A percentile compares a stretch with the other conserved stretches of the same genome.
Evolutionary conservation across 305 asterid genomes (phyloP).

Genomic region (Fraxinus dipetala): DNA sequence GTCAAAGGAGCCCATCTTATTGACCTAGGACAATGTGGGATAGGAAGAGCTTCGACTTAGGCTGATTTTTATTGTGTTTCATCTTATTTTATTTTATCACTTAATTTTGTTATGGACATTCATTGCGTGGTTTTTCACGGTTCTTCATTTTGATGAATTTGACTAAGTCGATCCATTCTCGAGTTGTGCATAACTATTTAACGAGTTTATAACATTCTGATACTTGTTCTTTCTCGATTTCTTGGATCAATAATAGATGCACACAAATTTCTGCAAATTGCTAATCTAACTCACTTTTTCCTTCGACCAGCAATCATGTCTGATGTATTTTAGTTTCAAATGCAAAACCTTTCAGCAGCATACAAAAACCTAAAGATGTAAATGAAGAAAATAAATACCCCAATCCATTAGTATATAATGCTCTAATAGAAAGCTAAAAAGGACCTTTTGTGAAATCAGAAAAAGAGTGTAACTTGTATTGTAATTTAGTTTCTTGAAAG

Average conservation of each 20-base stretch:
- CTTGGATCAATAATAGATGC: background rate
- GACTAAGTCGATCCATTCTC: background rate
- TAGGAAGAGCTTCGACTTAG: background rate
- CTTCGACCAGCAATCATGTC: background rate
- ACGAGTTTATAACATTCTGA: background rate
- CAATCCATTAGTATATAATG: constrained; percentile 36
- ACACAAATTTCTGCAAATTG: background rate
- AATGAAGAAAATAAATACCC: background rate
- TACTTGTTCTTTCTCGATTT: background rate
- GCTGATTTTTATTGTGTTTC: background rate
- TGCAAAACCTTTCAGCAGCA: constrained; percentile 9
- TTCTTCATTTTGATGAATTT: background rate
- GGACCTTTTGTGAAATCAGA: constrained; percentile 62
- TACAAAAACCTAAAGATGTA: background rate
- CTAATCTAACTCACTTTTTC: background rate
- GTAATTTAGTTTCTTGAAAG: background rate
- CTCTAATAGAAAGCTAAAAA: constrained; percentile 46
- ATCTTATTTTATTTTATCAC: background rate
- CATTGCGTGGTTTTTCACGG: background rate
- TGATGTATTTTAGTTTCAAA: background rate
- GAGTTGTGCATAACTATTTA: background rate
- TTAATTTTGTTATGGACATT: background rate
- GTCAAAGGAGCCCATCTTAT: background rate
- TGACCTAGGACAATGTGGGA: background rate
- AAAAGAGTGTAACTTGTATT: constrained; percentile 40